phyloP scores from a whole-genome alignment of 2,329 filamentous ascomycete genomes.

The Fusarium sp. region DNA sequence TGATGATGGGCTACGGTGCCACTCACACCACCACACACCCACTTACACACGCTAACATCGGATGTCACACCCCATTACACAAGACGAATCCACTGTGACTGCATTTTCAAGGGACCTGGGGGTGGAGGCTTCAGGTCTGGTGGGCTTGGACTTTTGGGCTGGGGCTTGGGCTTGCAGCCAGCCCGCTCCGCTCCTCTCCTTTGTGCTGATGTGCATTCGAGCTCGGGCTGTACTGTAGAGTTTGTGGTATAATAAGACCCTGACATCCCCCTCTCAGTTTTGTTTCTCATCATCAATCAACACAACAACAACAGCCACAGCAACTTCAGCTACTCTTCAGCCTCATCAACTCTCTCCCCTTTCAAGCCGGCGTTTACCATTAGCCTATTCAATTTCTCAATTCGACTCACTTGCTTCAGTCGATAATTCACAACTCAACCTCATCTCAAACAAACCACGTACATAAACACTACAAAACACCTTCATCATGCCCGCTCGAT shows the following conservation, averaged over 20 bases:
- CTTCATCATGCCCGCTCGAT: conserved; percentile 49
- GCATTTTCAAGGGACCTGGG: conserved; percentile 36
- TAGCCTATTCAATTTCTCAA: neutral
- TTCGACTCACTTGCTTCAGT: neutral
- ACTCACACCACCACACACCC: conserved; percentile 11
- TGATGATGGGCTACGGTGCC: conserved; percentile 12
- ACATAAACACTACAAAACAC: conserved; percentile 4
- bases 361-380: neutral
- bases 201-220: neutral
- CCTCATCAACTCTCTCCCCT: neutral
- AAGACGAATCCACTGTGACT: conserved; percentile 19
- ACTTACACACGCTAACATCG: neutral
- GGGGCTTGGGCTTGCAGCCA: conserved; percentile 2
- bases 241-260: conserved; percentile 41
- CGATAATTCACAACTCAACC: neutral
- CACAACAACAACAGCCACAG: conserved; percentile 9
- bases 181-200: conserved; percentile 25
- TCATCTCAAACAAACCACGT: neutral
- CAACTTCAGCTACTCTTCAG: conserved; percentile 7
- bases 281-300: neutral
- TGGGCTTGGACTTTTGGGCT: neutral
- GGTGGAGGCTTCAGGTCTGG: conserved; percentile 23
- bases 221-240: neutral
- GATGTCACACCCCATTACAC: conserved; percentile 20
- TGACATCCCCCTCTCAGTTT: conserved; percentile 10